Percentiles rank a stretch among this genome's conserved stretches.
phyloP scores from a whole-genome alignment of 2,329 filamentous ascomycete species.

The Claviceps purpurea region DNA sequence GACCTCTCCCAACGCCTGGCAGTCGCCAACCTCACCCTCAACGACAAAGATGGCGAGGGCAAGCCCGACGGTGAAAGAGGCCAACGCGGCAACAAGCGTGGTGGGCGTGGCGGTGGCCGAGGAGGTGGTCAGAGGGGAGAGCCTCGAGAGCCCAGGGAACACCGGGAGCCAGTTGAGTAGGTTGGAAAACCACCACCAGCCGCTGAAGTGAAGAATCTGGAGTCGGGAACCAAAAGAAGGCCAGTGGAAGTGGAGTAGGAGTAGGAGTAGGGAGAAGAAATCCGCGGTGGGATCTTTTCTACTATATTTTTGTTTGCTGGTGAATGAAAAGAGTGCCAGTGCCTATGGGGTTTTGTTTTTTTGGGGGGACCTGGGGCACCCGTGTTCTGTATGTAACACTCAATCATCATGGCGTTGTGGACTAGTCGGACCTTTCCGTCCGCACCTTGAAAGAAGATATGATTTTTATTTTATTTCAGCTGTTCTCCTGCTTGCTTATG shows the following conservation, averaged over 20 bases:
- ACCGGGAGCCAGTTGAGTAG: slow-evolving; percentile 20
- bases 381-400: slow-evolving; percentile 19
- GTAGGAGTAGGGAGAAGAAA: too few species aligned
- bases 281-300: too few species aligned
- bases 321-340: too few species aligned
- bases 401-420: slow-evolving; percentile 26
- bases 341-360: slow-evolving; percentile 1
- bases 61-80: slow-evolving; percentile 31
- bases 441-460: slow-evolving; percentile 13
- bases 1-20: slow-evolving; percentile 92
- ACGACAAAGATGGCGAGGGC: slow-evolving; percentile 36
- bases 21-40: slow-evolving; percentile 49
- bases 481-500: slow-evolving; percentile 8
- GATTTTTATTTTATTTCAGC: background rate
- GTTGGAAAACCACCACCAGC: background rate
- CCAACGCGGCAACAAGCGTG: slow-evolving; percentile 37
- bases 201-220: too few species aligned
- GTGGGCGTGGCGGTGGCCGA: slow-evolving; percentile 37
- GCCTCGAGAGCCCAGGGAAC: slow-evolving; percentile 29
- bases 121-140: slow-evolving; percentile 39
- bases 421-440: slow-evolving; percentile 15
- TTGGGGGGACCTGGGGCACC: slow-evolving; percentile 14
- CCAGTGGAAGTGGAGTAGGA: background rate
- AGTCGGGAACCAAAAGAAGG: background rate
- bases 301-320: too few species aligned